A percentile compares a stretch with the other conserved stretches of the same genome.
Evolutionary conservation across 164 flowering plant genomes (phyloP).

Genomic region (Vitis riparia): DNA sequence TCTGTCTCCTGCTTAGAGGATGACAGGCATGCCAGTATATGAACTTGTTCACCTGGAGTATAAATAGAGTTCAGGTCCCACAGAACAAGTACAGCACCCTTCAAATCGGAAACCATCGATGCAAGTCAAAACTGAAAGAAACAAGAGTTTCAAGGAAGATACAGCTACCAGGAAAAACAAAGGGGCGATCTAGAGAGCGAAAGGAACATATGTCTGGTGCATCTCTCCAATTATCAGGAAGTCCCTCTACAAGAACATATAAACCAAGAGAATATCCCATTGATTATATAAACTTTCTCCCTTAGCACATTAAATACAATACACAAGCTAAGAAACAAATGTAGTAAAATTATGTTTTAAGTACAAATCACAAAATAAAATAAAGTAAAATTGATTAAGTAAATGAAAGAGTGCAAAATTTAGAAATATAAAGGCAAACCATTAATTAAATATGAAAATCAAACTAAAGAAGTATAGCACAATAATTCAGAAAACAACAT

Average conservation of each 20-base stretch:
- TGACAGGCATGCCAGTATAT: constrained; percentile 84
- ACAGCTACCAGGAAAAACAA: constrained; percentile 84
- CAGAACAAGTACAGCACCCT: not conserved
- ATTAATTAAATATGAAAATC: no score
- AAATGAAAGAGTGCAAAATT: no score
- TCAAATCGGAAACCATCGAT: not conserved
- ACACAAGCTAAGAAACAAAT: no score
- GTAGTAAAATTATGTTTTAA: no score
- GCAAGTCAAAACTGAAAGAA: constrained; percentile 9
- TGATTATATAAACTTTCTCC: not conserved
- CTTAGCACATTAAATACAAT: no score
- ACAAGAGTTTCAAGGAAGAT: constrained; percentile 11
- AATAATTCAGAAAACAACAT: no score
- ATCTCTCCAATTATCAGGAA: constrained; percentile 75
- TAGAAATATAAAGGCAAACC: no score
- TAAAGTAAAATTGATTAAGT: no score
- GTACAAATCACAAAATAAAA: no score
- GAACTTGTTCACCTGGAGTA: constrained; percentile 83
- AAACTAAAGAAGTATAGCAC: no score
- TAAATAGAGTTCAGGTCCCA: constrained; percentile 14
- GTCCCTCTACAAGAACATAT: constrained; percentile 53
- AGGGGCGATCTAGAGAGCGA: constrained; percentile 71
- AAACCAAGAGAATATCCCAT: not conserved
- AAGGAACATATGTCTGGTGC: constrained; percentile 65
- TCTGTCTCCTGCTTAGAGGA: constrained; percentile 74